A percentile compares a stretch with the other conserved stretches of the same genome.
These are phyloP conservation scores for Pseudogymnoascus sp. DNA, from an alignment of 2,329 filamentous ascomycete genomes.

Conservation along the genomic window DNA sequence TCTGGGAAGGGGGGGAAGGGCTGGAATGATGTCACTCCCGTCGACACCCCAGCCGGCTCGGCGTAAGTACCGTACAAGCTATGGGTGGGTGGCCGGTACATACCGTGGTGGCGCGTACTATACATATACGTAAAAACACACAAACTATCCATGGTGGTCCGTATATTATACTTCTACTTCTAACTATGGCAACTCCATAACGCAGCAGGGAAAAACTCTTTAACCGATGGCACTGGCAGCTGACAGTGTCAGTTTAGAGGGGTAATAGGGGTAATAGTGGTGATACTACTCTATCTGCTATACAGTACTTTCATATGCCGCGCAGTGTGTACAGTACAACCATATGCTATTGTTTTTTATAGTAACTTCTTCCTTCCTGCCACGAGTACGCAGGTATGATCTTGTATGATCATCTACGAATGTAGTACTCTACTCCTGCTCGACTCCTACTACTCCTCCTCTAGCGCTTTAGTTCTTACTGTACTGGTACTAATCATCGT, in stretches of 20 bases:
- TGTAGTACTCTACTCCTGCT: background rate
- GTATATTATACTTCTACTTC: too few relatives aligned
- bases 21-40: slow-evolving; percentile 2
- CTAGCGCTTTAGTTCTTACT: too few relatives aligned
- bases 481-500: too few relatives aligned
- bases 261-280: background rate
- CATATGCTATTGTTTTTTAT: background rate
- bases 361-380: background rate
- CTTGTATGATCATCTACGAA: background rate
- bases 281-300: background rate
- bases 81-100: too few relatives aligned
- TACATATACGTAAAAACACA: too few relatives aligned
- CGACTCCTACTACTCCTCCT: too few relatives aligned
- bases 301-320: too few relatives aligned
- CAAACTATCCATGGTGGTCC: background rate
- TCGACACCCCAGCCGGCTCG: background rate
- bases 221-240: background rate
- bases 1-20: background rate
- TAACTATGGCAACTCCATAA: too few relatives aligned
- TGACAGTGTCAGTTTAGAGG: background rate
- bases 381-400: background rate
- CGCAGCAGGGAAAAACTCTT: background rate
- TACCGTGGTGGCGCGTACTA: too few relatives aligned
- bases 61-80: too few relatives aligned
- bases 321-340: background rate